phyloP scores from a whole-genome alignment of 2,329 filamentous ascomycete genomes.

The Exophiala calicioides region DNA sequence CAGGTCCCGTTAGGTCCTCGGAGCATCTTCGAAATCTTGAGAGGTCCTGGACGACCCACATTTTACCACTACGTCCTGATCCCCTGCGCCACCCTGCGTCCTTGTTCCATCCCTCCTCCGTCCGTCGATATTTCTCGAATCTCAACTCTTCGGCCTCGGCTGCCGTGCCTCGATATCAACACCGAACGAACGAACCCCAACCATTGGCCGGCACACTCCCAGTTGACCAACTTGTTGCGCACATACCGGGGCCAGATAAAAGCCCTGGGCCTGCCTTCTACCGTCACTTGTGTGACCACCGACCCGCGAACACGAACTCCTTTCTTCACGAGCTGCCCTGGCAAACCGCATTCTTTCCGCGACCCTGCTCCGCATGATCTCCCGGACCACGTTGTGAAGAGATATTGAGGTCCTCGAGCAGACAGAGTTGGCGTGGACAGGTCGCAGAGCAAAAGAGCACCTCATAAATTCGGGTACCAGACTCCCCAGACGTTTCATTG shows the following conservation, averaged over 20 bases:
- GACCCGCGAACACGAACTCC: conserved; percentile 3
- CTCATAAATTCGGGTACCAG: too few species aligned
- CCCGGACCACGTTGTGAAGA: conserved; percentile 14
- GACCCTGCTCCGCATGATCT: conserved; percentile 22
- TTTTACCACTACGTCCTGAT: not conserved
- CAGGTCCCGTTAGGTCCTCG: too few species aligned
- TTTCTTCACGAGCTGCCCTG: conserved; percentile 12
- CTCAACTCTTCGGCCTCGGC: not conserved
- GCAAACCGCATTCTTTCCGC: conserved; percentile 16
- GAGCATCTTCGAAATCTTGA: too few species aligned
- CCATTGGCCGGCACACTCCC: not conserved
- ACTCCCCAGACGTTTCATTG: too few species aligned
- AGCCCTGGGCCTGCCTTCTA: conserved; percentile 17
- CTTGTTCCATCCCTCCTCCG: not conserved
- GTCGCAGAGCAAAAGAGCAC: too few species aligned
- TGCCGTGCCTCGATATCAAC: not conserved
- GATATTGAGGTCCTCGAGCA: not conserved
- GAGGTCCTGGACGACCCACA: too few species aligned
- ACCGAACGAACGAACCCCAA: not conserved
- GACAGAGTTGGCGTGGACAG: too few species aligned
- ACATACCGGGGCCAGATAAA: conserved; percentile 9
- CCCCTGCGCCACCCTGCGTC: not conserved
- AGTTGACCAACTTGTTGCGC: not conserved
- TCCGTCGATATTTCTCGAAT: not conserved
- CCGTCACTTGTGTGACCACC: conserved; percentile 15